phyloP scores from a whole-genome alignment of 371 early-diverging fungal species.

The Smittium culicis region DNA sequence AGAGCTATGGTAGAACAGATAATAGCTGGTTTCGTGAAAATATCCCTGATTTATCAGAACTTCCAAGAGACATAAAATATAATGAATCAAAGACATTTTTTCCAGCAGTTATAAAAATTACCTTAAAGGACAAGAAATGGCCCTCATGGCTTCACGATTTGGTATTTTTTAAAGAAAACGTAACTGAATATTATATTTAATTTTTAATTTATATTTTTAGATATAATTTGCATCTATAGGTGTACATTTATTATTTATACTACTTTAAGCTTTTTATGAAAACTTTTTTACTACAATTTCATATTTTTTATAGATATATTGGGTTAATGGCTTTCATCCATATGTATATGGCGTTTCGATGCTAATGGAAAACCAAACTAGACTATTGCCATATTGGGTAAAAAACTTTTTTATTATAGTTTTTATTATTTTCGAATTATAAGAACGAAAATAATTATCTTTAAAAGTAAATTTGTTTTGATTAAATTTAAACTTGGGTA shows the following conservation, averaged over 20 bases:
- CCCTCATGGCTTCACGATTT: slow-evolving; percentile 10
- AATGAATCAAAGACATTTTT: background rate
- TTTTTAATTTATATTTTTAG: background rate
- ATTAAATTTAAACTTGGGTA: no score
- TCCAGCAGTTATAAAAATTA: slow-evolving; percentile 7
- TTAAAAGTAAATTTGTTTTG: no score
- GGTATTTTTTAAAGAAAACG: slow-evolving; percentile 10
- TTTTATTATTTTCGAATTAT: slow-evolving; percentile 3
- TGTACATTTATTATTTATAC: no score
- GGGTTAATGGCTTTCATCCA: slow-evolving; percentile 2
- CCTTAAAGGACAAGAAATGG: slow-evolving; percentile 10
- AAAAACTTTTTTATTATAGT: background rate
- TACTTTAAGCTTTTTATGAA: no score
- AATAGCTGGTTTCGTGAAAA: slow-evolving; percentile 14
- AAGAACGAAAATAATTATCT: slow-evolving; percentile 2
- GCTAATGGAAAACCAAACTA: slow-evolving; percentile 3
- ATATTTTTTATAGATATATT: slow-evolving; percentile 7
- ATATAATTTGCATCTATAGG: background rate
- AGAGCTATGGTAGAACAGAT: slow-evolving; percentile 14
- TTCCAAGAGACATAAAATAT: slow-evolving; percentile 4
- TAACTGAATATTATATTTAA: slow-evolving; percentile 1
- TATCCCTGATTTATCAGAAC: background rate
- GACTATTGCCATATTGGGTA: slow-evolving; percentile 8
- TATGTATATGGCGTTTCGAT: slow-evolving; percentile 10
- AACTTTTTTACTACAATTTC: background rate